Base-by-base conservation (phyloP, 345 rosid genomes). In the Dimocarpus longan region DNA sequence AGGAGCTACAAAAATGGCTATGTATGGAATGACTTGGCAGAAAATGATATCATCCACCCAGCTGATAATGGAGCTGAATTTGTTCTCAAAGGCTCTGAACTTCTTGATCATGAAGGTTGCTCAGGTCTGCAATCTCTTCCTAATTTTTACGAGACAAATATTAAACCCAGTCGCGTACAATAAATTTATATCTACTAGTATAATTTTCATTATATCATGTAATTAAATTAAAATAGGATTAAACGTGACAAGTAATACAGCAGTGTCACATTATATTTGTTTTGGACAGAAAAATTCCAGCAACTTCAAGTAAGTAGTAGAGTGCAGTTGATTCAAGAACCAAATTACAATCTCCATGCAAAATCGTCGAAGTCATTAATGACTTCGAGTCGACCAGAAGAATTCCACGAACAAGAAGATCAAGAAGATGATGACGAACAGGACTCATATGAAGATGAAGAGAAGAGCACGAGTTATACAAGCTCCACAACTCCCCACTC, bases 1-100 rank as follows among this genome's bases (percentile, higher is more conserved):
- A 95, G 98, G 93, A 92, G 85, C 85, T 95, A 95, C 85, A 95
- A 90, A 76, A 95, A 90, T 80, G 98, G 98, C 13, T 95, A 89
- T 65, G 98, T 95, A n/a, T 95, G 98, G 98, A 92, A 95, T 66
- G 98, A 95, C 57, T 88, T 95, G 70, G 86, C 89, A 24, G 97
- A 90, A 60, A 92, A 90, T 77, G 98, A 95, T 79, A 77, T 87
- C n/a, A 90, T 93, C 57, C 82, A 82, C 71, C 95, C 95, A 13
- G 82, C 94, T 10, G 97, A 91, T 60, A 60, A 60, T 60, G 92
- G 92, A 86, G 91, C 92, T 67, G 98, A 95, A 50, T 92, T 85
- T 79, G 98, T 95, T 1, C 92, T 95, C 78, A 95, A 95, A 86
- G 98, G 98, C 19, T 95, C 98, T n/a, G 97, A 95, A 71, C 78